Percentiles rank a stretch among this genome's conserved stretches.
Evolutionary conservation across 805 yeast species (phyloP).

Genomic region (Isabelozyma rhagii): DNA sequence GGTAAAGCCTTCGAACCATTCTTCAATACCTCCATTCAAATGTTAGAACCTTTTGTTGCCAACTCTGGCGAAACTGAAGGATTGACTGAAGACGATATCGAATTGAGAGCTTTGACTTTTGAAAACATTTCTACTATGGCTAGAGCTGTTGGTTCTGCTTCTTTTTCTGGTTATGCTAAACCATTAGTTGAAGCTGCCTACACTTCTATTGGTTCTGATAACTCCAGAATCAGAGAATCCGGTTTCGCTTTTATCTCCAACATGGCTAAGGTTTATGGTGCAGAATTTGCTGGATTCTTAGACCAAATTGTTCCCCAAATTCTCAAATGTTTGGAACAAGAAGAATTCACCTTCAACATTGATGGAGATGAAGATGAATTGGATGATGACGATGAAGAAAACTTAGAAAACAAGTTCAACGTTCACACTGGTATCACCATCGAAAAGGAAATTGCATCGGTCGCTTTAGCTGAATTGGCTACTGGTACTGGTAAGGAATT

Average conservation of each 20-base stretch:
- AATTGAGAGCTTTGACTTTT: conserved; percentile 85
- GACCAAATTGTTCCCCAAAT: conserved; percentile 80
- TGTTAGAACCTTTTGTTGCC: conserved; percentile 77
- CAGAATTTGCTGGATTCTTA: conserved; percentile 83
- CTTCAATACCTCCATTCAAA: conserved; percentile 76
- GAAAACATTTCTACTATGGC: conserved; percentile 95
- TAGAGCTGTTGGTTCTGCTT: conserved; percentile 90
- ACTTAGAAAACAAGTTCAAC: conserved; percentile 66
- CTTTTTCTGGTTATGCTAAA: conserved; percentile 81
- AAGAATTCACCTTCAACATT: conserved; percentile 69
- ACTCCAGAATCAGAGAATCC: conserved; percentile 87
- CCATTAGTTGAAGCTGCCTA: conserved; percentile 89
- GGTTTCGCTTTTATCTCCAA: conserved; percentile 91
- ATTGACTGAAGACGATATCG: conserved; percentile 83
- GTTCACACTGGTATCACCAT: conserved; percentile 93
- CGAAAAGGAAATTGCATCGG: conserved; percentile 94
- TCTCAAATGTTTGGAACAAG: conserved; percentile 78
- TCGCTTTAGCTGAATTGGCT: conserved; percentile 86
- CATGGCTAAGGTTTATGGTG: conserved; percentile 92
- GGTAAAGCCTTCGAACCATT: conserved; percentile 86
- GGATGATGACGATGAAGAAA: conserved; percentile 58
- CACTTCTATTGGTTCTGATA: conserved; percentile 69
- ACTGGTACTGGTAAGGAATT: conserved; percentile 80
- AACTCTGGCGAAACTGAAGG: conserved; percentile 69
- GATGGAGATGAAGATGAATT: conserved; percentile 46